Base-by-base conservation (phyloP, 2,329 filamentous ascomycete species). In the Monascus ruber region DNA sequence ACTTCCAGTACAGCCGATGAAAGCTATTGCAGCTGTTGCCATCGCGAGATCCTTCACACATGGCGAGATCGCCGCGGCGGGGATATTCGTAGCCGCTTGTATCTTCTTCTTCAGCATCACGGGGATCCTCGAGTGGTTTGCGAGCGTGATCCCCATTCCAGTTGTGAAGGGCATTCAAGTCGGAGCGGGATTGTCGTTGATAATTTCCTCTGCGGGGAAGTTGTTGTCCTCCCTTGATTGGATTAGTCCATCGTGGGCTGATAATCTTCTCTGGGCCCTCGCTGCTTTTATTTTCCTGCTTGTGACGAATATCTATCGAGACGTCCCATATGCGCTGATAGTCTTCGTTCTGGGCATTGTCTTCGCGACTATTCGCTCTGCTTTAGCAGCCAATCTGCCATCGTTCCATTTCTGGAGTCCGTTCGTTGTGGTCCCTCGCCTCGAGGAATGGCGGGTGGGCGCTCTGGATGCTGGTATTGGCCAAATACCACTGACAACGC, bases 121-220 rank as follows among this genome's bases (percentile, higher is more conserved):
- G 0, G 85, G 89, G 1, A 64, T 91, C n/a, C 68, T 95, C 27
- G 72, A 72, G 41, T 82, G 79, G 72, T 79, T 85, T 37, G 80
- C 83, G 6, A 65, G 70, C n/a, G 70, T 79, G 9, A 82, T 93
- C 6, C 89, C 89, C 0, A 76, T 88, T 9, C 85, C 88, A 0
- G 83, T 96, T 0, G 81, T 96, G 38, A 94, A 94, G 58, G 89
- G 89, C 26, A 95, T 96, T 48, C 91, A 96, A 63, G 77, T 95
- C 35, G 89, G 89, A 31, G 89, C 89, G 4, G 89, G 89, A 1
- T 69, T 96, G 35, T 86, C 83, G 10, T 73, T 96, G 10, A 75
- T 87, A 39, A 73, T 94, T 41, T 83, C 84, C 8, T 85, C 86
- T 5, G 86, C 85, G 3, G 69, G 72, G 0, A 74, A 69, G 35